A percentile compares a stretch with the other conserved stretches of the same genome.
phyloP scores from a whole-genome alignment of 345 rosid species.

The Arabidopsis suecica region DNA sequence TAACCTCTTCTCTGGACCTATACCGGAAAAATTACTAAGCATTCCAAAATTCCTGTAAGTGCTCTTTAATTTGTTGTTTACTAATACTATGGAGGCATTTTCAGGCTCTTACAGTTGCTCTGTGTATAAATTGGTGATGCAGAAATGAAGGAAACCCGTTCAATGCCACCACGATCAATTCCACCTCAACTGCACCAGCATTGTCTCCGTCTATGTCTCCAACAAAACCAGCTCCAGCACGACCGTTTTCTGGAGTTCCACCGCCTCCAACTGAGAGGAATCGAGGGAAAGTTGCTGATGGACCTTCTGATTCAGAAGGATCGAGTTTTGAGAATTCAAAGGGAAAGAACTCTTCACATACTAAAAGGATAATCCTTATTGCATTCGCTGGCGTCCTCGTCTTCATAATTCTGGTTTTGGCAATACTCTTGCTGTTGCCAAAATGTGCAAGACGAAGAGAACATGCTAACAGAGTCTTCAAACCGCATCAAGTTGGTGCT shows the following conservation, averaged over 20 bases:
- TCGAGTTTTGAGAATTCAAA: slow-evolving; percentile 48
- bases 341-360: slow-evolving; percentile 48
- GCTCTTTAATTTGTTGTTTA: not conserved
- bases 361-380: slow-evolving; percentile 74
- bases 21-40: slow-evolving; percentile 74
- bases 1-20: slow-evolving; percentile 85
- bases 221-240: slow-evolving; percentile 48
- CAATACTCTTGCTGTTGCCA: slow-evolving; percentile 61
- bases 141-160: slow-evolving; percentile 88
- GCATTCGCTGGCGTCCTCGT: slow-evolving; percentile 67
- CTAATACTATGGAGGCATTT: slow-evolving; percentile 15
- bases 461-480: slow-evolving; percentile 55
- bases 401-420: slow-evolving; percentile 64
- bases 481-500: slow-evolving; percentile 72
- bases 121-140: slow-evolving; percentile 43
- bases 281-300: slow-evolving; percentile 63
- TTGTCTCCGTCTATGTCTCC: slow-evolving; percentile 60
- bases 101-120: slow-evolving; percentile 14
- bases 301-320: slow-evolving; percentile 60
- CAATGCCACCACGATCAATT: slow-evolving; percentile 49
- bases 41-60: slow-evolving; percentile 78
- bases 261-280: slow-evolving; percentile 51
- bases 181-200: slow-evolving; percentile 53
- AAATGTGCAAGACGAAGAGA: slow-evolving; percentile 62
- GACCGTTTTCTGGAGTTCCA: slow-evolving; percentile 48